Evolutionary conservation across 176 grass and related monocot species (phyloP).

Genomic region (Triticum turgidum): DNA sequence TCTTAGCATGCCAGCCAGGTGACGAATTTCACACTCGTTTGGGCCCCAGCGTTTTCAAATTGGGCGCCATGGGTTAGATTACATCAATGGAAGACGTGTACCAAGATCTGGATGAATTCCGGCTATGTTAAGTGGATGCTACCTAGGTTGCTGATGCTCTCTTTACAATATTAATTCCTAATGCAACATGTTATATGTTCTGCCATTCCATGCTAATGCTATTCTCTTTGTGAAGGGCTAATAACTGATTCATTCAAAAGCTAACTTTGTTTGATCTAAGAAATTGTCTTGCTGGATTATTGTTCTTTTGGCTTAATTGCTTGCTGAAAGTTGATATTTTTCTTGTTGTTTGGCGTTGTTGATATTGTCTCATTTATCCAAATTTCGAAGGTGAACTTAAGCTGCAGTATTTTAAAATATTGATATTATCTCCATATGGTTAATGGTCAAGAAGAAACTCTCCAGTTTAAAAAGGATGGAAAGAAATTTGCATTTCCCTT

Average conservation of each 20-base stretch:
- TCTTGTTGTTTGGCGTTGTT: neutral
- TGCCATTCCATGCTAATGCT: neutral
- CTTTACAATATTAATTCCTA: neutral
- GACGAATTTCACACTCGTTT: too few relatives aligned
- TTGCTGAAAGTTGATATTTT: neutral
- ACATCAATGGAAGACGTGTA: too few relatives aligned
- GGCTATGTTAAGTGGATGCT: neutral
- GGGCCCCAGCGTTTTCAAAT: too few relatives aligned
- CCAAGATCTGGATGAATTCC: neutral
- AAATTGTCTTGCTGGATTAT: constrained; percentile 16
- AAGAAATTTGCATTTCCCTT: neutral
- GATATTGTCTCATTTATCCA: neutral
- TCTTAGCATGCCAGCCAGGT: too few relatives aligned
- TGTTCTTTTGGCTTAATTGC: constrained; percentile 13
- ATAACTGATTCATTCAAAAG: neutral
- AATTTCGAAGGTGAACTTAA: neutral
- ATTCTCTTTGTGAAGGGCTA: neutral
- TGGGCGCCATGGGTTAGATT: too few relatives aligned
- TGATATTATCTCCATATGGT: neutral
- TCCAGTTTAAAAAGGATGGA: neutral
- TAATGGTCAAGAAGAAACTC: neutral
- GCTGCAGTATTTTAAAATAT: neutral
- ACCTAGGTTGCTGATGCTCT: neutral
- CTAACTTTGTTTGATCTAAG: neutral
- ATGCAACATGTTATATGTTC: neutral